These are phyloP conservation scores for Helicocarpus griseus DNA, from an alignment of 2,329 filamentous ascomycete genomes.

Conservation along the genomic window DNA sequence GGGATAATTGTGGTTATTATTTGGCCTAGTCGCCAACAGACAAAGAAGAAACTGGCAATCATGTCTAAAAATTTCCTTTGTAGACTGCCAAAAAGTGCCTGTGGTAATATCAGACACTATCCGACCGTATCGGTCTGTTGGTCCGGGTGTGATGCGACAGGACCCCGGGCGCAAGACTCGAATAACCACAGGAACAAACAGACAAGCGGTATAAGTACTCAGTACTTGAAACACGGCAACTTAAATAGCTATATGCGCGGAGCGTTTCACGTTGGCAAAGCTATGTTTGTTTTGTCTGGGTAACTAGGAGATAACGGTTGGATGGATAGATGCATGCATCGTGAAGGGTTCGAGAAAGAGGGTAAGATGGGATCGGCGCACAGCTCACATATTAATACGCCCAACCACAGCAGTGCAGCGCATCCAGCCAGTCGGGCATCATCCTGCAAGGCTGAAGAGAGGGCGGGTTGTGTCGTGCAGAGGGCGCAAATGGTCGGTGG, in stretches of 20 bases:
- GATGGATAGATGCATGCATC: background rate
- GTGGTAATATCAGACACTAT: background rate
- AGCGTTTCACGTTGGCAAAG: background rate
- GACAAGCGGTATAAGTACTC: background rate
- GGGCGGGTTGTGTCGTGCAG: no score
- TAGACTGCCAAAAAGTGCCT: background rate
- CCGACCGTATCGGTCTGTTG: background rate
- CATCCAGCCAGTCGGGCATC: background rate
- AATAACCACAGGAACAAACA: background rate
- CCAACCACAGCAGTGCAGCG: background rate
- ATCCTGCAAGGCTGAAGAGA: background rate
- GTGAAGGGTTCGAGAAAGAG: background rate
- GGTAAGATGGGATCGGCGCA: background rate
- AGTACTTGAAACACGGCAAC: background rate
- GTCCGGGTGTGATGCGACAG: background rate
- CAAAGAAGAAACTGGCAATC: slow-evolving; percentile 49
- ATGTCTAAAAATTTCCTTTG: no score
- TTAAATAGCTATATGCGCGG: background rate
- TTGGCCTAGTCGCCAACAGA: slow-evolving; percentile 51
- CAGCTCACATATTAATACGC: background rate
- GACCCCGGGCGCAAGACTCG: background rate
- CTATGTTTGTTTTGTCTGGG: background rate
- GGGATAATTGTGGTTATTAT: slow-evolving; percentile 54
- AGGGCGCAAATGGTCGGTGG: no score
- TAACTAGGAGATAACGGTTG: background rate